Base-by-base conservation (phyloP, 2,329 filamentous ascomycete species). In the Alternaria novae-zelandiae region DNA sequence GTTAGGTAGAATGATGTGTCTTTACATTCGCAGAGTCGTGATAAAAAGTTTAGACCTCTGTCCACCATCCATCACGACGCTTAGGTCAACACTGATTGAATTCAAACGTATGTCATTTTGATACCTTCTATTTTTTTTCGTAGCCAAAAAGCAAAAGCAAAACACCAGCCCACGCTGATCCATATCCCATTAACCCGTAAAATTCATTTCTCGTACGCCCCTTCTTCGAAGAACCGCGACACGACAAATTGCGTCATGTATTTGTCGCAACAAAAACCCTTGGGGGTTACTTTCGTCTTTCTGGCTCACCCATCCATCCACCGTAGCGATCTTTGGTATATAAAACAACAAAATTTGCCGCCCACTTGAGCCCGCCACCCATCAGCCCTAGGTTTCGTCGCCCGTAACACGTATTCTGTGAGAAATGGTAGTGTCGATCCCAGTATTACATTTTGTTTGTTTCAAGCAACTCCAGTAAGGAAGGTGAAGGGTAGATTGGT, bases 311-410 rank as follows among this genome's bases (percentile, higher is more conserved):
- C 13, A 32, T 32, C 30, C 32, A n/a, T 36, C 32, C 32, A 36
- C 32, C 32, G 32, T 36, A 36, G 32, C 32, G 32, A n/a, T 56
- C 54, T 56, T 56, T 56, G 54, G 54, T 56, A 56, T 56, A 46
- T 36, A 36, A 46, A 56, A 56, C 41, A 46, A 45, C 54, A 56
- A 45, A 46, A n/a, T 36, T 20, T 23, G 21, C 53, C 53, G 36
- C 53, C 53, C 20, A 17, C 12, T 9, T 2, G 28, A n/a, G 43
- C 17, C 47, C 3, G 41, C 41, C 41, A 36, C 3, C 32, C 20
- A 20, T 54, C 20, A 23, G 15, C 32, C 30, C 7, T 54, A 30
- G 30, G 13, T 36, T 5, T 36, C 30, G 13, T 36, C 30, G 13
- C 30, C 32, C 32, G 32, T 36, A 9, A 36, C 44, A 47, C n/a